A percentile compares a stretch with the other conserved stretches of the same genome.
Conservation (phyloP, 2,329 filamentous ascomycete species). For the Fusarium fujikuroi region DNA sequence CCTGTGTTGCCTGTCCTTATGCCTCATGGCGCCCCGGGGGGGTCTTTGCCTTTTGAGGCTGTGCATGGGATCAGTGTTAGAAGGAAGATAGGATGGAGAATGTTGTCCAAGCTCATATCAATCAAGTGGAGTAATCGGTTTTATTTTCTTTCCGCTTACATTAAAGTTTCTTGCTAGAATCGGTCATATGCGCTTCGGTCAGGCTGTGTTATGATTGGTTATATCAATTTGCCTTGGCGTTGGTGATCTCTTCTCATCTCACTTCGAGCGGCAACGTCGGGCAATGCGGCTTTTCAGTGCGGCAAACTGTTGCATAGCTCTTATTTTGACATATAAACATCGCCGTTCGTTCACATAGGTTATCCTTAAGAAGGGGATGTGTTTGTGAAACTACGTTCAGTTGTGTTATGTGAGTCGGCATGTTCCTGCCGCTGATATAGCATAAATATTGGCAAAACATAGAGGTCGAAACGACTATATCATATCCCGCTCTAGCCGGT, state of each 20-base stretch:
- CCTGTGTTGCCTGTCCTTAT: background rate
- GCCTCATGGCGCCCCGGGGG: background rate
- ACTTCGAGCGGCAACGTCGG: background rate
- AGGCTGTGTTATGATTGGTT: background rate
- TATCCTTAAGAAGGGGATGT: background rate
- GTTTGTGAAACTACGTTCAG: background rate
- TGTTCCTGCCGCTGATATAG: background rate
- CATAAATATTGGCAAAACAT: background rate
- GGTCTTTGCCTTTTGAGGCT: constrained; percentile 8
- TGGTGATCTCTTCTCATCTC: background rate
- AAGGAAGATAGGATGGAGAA: constrained; percentile 10
- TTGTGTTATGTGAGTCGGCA: background rate
- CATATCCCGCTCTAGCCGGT: background rate
- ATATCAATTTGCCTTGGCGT: background rate
- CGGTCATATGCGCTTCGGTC: background rate
- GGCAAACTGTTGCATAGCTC: background rate
- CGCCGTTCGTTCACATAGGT: background rate
- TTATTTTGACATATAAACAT: background rate
- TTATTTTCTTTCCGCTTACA: constrained; percentile 6
- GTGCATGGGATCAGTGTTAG: constrained; percentile 11
- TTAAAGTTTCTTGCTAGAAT: background rate
- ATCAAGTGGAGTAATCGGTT: background rate
- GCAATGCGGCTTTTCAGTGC: background rate
- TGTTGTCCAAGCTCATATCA: background rate
- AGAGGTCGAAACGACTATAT: background rate